These are phyloP conservation scores for Pichia sp. DNA, from an alignment of 1,139 yeast genomes.

Conservation along the genomic window DNA sequence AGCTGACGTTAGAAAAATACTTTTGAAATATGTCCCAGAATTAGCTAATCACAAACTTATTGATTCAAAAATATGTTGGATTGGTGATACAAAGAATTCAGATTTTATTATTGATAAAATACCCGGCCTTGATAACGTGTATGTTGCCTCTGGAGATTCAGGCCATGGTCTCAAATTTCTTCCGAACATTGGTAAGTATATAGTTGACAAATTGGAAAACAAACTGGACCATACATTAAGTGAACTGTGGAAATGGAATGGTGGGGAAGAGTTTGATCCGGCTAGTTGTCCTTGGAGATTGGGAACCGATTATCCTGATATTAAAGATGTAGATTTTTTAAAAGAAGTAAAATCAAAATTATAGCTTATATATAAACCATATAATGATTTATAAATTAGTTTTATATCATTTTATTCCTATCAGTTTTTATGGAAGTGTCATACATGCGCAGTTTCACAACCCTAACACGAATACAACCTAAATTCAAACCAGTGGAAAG, in stretches of 20 bases:
- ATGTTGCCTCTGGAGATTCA: conserved; percentile 35
- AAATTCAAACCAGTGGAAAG: too few species aligned
- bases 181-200: conserved; percentile 39
- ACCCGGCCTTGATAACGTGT: conserved; percentile 30
- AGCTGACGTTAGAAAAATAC: conserved; percentile 25
- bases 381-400: not conserved
- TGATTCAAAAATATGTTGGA: conserved; percentile 41
- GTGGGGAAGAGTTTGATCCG: conserved; percentile 24
- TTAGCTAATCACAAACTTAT: conserved; percentile 32
- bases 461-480: not conserved
- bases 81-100: conserved; percentile 38
- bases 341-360: conserved; percentile 5
- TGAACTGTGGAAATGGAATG: conserved; percentile 32
- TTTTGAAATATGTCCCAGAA: conserved; percentile 33
- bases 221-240: conserved; percentile 22
- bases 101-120: conserved; percentile 38
- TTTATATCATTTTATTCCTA: not conserved
- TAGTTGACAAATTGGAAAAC: conserved; percentile 28
- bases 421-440: too few species aligned
- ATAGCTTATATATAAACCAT: not conserved
- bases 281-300: conserved; percentile 31
- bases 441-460: not conserved
- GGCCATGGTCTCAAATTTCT: conserved; percentile 40
- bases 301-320: conserved; percentile 25
- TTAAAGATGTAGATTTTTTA: conserved; percentile 28